phyloP scores from a whole-genome alignment of 805 yeast genomes.

The Yarrowia porcina region DNA sequence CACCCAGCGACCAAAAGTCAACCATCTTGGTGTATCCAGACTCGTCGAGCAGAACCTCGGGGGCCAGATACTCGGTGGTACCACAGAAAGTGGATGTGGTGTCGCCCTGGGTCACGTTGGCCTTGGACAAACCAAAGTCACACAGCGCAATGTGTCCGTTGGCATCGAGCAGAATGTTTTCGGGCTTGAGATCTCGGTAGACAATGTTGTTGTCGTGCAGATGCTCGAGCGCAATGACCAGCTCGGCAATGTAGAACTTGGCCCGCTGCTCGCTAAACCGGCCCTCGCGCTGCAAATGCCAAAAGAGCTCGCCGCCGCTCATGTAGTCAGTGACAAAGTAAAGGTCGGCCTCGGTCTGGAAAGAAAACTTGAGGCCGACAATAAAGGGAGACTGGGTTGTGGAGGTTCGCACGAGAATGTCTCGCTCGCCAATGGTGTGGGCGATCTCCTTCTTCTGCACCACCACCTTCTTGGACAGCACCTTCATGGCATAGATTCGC shows the following conservation, averaged over 20 bases:
- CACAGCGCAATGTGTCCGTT: constrained; percentile 96
- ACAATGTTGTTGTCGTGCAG: constrained; percentile 94
- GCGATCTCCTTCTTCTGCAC: constrained; percentile 97
- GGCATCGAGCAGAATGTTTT: constrained; percentile 90
- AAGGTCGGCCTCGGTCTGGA: constrained; percentile 90
- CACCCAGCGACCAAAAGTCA: constrained; percentile 98
- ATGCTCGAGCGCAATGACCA: constrained; percentile 88
- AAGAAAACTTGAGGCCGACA: constrained; percentile 91
- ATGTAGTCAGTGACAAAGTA: constrained; percentile 94
- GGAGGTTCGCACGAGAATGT: constrained; percentile 88
- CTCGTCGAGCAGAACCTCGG: constrained; percentile 92
- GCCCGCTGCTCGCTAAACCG: constrained; percentile 91
- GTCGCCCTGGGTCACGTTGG: constrained; percentile 77
- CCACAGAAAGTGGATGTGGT: constrained; percentile 98
- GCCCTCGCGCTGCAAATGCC: constrained; percentile 97
- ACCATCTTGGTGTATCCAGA: constrained; percentile 98
- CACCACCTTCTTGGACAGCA: constrained; percentile 87
- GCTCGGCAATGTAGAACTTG: constrained; percentile 94
- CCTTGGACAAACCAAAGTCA: constrained; percentile 95
- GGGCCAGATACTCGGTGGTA: constrained; percentile 96
- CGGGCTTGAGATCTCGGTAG: constrained; percentile 95
- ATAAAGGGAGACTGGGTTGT: constrained; percentile 87
- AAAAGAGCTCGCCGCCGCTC: constrained; percentile 96
- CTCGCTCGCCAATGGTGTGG: constrained; percentile 95
- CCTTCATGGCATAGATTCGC: constrained; percentile 96